These are phyloP conservation scores for Pichia cephalocereana DNA, from an alignment of 805 yeast genomes.

Conservation along the genomic window DNA sequence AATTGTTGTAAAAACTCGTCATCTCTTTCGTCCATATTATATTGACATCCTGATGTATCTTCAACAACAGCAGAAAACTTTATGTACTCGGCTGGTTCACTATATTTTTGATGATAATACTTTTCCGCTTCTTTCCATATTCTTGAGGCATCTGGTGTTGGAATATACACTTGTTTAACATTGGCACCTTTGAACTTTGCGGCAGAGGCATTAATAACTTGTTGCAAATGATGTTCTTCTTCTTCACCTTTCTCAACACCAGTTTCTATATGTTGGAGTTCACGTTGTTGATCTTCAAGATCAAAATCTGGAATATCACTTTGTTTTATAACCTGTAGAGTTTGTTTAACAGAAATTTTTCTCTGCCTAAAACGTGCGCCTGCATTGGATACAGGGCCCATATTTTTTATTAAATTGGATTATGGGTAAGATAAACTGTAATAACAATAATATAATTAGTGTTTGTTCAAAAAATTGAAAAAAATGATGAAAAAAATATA, in stretches of 20 bases:
- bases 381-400: conserved; percentile 31
- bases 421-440: not conserved
- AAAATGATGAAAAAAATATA: not conserved
- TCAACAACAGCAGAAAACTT: conserved; percentile 94
- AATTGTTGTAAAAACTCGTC: conserved; percentile 49
- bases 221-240: conserved; percentile 91
- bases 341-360: conserved; percentile 87
- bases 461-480: not conserved
- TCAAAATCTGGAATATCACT: conserved; percentile 75
- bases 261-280: conserved; percentile 82
- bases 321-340: conserved; percentile 67
- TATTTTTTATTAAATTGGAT: conserved; percentile 1
- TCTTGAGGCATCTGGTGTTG: conserved; percentile 91
- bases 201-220: conserved; percentile 75
- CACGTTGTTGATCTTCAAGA: conserved; percentile 72
- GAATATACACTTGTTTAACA: conserved; percentile 64
- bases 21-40: conserved; percentile 86
- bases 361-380: conserved; percentile 86
- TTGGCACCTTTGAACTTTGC: conserved; percentile 48
- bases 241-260: conserved; percentile 98
- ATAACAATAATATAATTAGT: not conserved
- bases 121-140: conserved; percentile 70
- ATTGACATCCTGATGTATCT: conserved; percentile 79
- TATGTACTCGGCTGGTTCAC: conserved; percentile 70
- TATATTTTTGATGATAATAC: conserved; percentile 60